Evolutionary conservation across 2,329 filamentous ascomycete species (phyloP).

Genomic region (Microdochium trichocladiopsis): DNA sequence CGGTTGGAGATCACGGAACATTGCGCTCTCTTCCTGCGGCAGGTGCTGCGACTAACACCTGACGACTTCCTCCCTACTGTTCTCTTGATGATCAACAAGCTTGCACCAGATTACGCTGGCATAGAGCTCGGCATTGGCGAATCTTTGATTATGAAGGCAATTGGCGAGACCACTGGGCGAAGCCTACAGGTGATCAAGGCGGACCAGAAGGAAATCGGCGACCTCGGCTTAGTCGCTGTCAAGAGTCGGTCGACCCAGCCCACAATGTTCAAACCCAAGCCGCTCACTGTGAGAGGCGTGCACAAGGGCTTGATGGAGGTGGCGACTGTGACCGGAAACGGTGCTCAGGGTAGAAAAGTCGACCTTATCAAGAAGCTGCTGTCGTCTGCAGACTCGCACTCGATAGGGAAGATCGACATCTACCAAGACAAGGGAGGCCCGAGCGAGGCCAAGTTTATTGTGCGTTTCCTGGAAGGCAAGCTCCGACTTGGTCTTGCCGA

Average conservation of each 20-base stretch:
- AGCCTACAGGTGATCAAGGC: conserved; percentile 85
- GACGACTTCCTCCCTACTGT: conserved; percentile 82
- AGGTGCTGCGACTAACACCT: conserved; percentile 88
- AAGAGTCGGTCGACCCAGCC: conserved; percentile 93
- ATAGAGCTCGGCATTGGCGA: conserved; percentile 98
- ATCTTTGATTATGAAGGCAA: conserved; percentile 97
- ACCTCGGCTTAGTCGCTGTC: conserved; percentile 87
- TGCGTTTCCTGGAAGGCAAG: conserved; percentile 92
- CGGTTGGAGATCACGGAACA: conserved; percentile 81
- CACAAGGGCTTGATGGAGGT: conserved; percentile 84
- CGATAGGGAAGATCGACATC: conserved; percentile 77
- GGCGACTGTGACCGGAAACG: conserved; percentile 78
- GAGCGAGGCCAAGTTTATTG: conserved; percentile 90
- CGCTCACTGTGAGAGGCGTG: conserved; percentile 78
- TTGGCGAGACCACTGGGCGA: conserved; percentile 88
- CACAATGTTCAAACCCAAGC: conserved; percentile 97
- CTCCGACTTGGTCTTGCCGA: conserved; percentile 86
- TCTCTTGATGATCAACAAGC: conserved; percentile 94
- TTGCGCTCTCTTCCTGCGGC: conserved; percentile 83
- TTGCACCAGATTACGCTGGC: conserved; percentile 92
- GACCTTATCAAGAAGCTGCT: conserved; percentile 93
- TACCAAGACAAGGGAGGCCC: conserved; percentile 86
- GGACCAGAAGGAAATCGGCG: conserved; percentile 93
- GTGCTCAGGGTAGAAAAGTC: conserved; percentile 85
- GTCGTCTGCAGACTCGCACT: conserved; percentile 76